These are phyloP conservation scores for Chytriomyces confervae DNA, from an alignment of 192 early-diverging fungal genomes.

Conservation along the genomic window DNA sequence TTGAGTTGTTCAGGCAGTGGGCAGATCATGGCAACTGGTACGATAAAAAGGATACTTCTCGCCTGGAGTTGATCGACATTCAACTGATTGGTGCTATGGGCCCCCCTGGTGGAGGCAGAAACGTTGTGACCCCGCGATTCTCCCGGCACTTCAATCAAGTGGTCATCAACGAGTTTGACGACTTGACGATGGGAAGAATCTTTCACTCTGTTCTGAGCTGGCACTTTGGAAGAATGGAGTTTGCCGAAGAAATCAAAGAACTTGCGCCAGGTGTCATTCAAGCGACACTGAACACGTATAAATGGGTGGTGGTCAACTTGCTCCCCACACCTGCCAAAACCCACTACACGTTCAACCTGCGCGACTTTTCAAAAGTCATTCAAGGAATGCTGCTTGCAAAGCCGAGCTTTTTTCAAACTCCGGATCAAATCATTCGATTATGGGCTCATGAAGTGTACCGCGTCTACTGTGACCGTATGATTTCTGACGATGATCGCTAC, in stretches of 20 bases:
- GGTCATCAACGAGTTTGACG: slow-evolving; percentile 65
- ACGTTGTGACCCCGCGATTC: slow-evolving; percentile 63
- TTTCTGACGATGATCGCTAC: slow-evolving; percentile 60
- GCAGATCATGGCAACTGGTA: slow-evolving; percentile 71
- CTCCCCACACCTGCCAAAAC: slow-evolving; percentile 71
- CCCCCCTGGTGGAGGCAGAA: slow-evolving; percentile 68
- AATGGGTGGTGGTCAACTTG: slow-evolving; percentile 62
- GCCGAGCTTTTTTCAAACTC: slow-evolving; percentile 48
- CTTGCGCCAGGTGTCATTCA: slow-evolving; percentile 50
- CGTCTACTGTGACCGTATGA: slow-evolving; percentile 64
- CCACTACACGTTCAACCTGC: slow-evolving; percentile 70
- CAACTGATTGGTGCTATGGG: slow-evolving; percentile 67
- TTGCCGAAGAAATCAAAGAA: slow-evolving; percentile 55
- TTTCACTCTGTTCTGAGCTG: slow-evolving; percentile 66
- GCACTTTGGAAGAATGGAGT: slow-evolving; percentile 63
- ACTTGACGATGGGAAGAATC: slow-evolving; percentile 60
- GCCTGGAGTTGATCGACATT: slow-evolving; percentile 62
- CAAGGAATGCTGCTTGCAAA: slow-evolving; percentile 63
- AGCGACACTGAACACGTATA: slow-evolving; percentile 56
- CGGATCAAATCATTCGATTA: slow-evolving; percentile 53
- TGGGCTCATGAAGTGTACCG: slow-evolving; percentile 68
- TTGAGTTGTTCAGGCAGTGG: slow-evolving; percentile 67
- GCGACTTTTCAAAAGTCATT: slow-evolving; percentile 65
- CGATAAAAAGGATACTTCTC: slow-evolving; percentile 65
- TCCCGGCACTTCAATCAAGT: slow-evolving; percentile 69